Conservation (phyloP, 2,329 filamentous ascomycete species). For the Xylaria sp. region DNA sequence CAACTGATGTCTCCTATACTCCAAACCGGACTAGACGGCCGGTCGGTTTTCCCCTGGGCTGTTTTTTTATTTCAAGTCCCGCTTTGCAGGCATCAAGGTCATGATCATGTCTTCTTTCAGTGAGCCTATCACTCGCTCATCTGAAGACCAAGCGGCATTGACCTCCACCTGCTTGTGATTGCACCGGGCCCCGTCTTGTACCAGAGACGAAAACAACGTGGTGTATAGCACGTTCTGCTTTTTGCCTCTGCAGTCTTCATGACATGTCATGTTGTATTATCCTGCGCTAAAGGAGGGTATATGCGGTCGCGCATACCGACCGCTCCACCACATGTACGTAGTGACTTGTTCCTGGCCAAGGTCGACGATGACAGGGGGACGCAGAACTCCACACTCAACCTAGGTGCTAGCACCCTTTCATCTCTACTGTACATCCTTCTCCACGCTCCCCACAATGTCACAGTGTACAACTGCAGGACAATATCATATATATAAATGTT, state of each 20-base stretch:
- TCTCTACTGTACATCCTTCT: conserved; percentile 51
- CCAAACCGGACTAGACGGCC: conserved; percentile 42
- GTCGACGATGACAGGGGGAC: conserved; percentile 42
- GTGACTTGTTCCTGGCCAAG: conserved; percentile 46
- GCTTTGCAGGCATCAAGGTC: conserved; percentile 39
- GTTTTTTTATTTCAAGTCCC: conserved; percentile 34
- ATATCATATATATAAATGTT: conserved; percentile 56
- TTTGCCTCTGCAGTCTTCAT: conserved; percentile 40
- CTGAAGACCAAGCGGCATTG: conserved; percentile 42
- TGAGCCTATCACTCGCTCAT: conserved; percentile 39
- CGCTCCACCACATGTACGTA: conserved; percentile 37
- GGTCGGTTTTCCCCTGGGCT: conserved; percentile 40
- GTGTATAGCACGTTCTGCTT: conserved; percentile 43
- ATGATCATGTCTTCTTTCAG: conserved; percentile 41
- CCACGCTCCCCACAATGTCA: conserved; percentile 48
- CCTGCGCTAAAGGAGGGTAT: conserved; percentile 44
- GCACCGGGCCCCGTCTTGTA: conserved; percentile 39
- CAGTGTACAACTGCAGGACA: conserved; percentile 48
- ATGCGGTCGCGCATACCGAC: conserved; percentile 30
- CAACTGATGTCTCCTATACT: conserved; percentile 44
- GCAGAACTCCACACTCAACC: conserved; percentile 46
- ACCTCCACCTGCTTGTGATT: conserved; percentile 46
- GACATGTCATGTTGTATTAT: conserved; percentile 46
- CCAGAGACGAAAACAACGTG: conserved; percentile 37
- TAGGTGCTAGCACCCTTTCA: conserved; percentile 46